These are phyloP conservation scores for Osmanthus fragrans DNA, from an alignment of 257 asterid genomes.

Conservation along the genomic window DNA sequence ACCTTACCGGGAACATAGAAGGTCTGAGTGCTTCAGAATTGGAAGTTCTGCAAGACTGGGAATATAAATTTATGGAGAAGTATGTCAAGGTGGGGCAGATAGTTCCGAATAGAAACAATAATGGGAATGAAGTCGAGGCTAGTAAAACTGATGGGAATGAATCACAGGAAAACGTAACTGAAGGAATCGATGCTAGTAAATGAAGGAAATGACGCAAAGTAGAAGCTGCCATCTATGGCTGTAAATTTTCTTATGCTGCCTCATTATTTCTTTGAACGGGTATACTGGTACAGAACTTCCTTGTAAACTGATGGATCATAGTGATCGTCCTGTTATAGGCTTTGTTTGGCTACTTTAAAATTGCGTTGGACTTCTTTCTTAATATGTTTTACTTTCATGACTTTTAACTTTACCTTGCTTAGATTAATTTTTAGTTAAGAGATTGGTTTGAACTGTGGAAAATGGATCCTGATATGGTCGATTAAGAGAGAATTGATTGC, in stretches of 20 bases:
- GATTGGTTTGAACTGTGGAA: too few species aligned
- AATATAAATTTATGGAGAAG: constrained; percentile 82
- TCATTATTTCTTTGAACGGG: background rate
- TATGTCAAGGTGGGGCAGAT: constrained; percentile 86
- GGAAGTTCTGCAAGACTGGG: constrained; percentile 87
- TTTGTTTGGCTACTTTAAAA: background rate
- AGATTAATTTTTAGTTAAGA: too few species aligned
- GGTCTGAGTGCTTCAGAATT: constrained; percentile 70
- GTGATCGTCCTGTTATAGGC: background rate
- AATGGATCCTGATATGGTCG: too few species aligned
- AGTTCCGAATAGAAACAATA: constrained; percentile 36
- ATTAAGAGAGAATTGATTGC: too few species aligned
- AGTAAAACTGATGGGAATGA: constrained; percentile 27
- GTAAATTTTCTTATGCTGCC: background rate
- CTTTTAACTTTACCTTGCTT: too few species aligned
- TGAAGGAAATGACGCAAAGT: background rate
- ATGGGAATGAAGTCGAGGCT: constrained; percentile 27
- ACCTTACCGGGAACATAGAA: constrained; percentile 72
- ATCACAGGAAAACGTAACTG: constrained; percentile 16
- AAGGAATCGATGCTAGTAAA: background rate
- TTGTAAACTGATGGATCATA: background rate
- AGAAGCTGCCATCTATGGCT: background rate
- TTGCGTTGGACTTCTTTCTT: background rate
- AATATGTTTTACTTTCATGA: background rate
- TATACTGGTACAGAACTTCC: background rate